Evolutionary conservation across 2,329 filamentous ascomycete genomes (phyloP).

Genomic region (Herpomyces periplanetae): DNA sequence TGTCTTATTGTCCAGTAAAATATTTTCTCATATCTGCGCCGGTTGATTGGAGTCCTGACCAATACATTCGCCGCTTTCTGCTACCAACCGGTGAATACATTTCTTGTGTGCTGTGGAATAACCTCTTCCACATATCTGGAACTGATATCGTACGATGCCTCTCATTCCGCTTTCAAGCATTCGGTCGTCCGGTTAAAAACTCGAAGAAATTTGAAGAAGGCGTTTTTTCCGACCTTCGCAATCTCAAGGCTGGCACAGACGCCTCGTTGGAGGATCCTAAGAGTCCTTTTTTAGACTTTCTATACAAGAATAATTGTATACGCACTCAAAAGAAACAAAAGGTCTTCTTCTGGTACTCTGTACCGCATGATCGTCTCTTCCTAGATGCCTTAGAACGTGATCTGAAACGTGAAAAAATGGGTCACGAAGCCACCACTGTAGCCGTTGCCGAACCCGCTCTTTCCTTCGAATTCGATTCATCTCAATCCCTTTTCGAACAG

Average conservation of each 20-base stretch:
- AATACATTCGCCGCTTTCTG: slow-evolving; percentile 81
- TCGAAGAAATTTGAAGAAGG: slow-evolving; percentile 99
- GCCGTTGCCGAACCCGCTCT: slow-evolving; percentile 85
- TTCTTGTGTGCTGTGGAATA: slow-evolving; percentile 92
- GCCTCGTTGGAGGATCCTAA: slow-evolving; percentile 94
- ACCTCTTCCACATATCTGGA: slow-evolving; percentile 93
- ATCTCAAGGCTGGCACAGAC: slow-evolving; percentile 90
- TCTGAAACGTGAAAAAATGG: slow-evolving; percentile 96
- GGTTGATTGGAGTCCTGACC: slow-evolving; percentile 83
- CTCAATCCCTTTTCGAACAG: slow-evolving; percentile 93
- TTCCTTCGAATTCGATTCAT: slow-evolving; percentile 96
- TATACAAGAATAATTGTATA: slow-evolving; percentile 99
- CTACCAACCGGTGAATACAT: slow-evolving; percentile 94
- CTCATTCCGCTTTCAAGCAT: slow-evolving; percentile 90
- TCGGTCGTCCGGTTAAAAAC: slow-evolving; percentile 91
- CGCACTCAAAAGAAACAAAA: slow-evolving; percentile 99
- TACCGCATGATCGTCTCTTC: slow-evolving; percentile 85
- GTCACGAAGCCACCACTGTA: slow-evolving; percentile 80
- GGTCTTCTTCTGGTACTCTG: slow-evolving; percentile 99
- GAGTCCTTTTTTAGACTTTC: slow-evolving; percentile 84
- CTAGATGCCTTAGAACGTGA: slow-evolving; percentile 88
- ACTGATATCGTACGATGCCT: slow-evolving; percentile 95
- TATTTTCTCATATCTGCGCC: slow-evolving; percentile 97
- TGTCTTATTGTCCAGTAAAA: slow-evolving; percentile 24
- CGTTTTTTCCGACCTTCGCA: slow-evolving; percentile 91